Percentiles rank a stretch among this genome's conserved stretches.
Evolutionary conservation across 257 asterid genomes (phyloP).

Genomic region (Linaria vulgaris): DNA sequence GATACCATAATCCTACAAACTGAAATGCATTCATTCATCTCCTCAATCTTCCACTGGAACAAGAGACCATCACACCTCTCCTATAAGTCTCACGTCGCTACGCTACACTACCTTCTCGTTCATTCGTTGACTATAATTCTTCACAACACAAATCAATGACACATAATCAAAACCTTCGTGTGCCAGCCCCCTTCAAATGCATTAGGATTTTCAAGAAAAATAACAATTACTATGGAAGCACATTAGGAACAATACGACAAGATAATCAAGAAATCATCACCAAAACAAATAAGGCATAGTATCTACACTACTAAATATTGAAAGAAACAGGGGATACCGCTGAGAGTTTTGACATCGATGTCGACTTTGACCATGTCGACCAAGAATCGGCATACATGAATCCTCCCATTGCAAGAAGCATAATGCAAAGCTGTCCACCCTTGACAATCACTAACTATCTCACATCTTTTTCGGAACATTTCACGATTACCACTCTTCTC

Average conservation of each 20-base stretch:
- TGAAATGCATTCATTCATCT: no score
- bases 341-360: slow-evolving; percentile 14
- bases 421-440: slow-evolving; percentile 26
- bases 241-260: background rate
- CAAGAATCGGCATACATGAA: slow-evolving; percentile 27
- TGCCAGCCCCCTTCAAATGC: no score
- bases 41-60: no score
- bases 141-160: no score
- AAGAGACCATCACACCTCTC: no score
- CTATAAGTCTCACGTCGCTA: no score
- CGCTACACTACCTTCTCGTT: no score
- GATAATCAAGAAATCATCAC: background rate
- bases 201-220: no score
- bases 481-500: background rate
- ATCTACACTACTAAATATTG: background rate
- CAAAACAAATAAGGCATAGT: background rate
- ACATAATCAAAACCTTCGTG: no score
- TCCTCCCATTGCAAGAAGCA: slow-evolving; percentile 21
- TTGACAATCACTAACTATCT: background rate
- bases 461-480: slow-evolving; percentile 7
- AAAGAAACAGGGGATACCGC: slow-evolving; percentile 11
- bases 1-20: no score
- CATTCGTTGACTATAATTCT: no score
- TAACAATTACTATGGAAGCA: no score
- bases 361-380: slow-evolving; percentile 18